phyloP scores from a whole-genome alignment of 257 asterid species.

The Salvia rosmarinus region DNA sequence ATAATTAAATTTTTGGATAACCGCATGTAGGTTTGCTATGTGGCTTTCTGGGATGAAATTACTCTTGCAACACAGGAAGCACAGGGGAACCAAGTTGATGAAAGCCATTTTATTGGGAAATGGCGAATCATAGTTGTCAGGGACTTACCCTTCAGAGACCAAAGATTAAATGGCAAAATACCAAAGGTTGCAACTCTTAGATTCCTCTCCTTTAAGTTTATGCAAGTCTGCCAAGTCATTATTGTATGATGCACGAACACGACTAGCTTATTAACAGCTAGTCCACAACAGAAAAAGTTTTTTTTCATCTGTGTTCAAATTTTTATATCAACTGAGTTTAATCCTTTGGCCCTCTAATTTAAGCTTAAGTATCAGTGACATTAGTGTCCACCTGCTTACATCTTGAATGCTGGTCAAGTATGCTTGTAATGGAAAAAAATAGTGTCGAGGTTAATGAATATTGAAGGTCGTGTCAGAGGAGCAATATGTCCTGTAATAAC shows the following conservation, averaged over 20 bases:
- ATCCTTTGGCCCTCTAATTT: background rate
- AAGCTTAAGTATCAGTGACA: background rate
- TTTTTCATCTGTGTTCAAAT: background rate
- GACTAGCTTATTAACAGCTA: conserved; percentile 12
- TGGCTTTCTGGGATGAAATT: conserved; percentile 95
- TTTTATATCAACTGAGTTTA: background rate
- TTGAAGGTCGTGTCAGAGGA: conserved; percentile 18
- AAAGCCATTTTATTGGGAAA: conserved; percentile 67
- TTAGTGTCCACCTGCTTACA: background rate
- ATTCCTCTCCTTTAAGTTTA: conserved; percentile 16
- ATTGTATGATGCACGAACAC: background rate
- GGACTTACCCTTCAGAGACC: conserved; percentile 56
- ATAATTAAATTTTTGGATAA: conserved; percentile 31
- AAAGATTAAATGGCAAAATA: conserved; percentile 92
- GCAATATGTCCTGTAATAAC: background rate
- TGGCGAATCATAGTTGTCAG: conserved; percentile 84
- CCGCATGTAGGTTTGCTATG: conserved; percentile 79
- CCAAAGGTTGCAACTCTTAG: conserved; percentile 72
- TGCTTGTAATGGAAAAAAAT: conserved; percentile 1
- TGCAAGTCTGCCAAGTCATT: conserved; percentile 16
- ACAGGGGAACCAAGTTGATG: conserved; percentile 68
- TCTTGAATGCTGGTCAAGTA: conserved; percentile 9
- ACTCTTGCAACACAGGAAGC: conserved; percentile 83
- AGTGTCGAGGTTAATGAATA: background rate
- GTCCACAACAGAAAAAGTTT: background rate